phyloP scores from a whole-genome alignment of 2,329 filamentous ascomycete species.

The Fusarium avenaceum region DNA sequence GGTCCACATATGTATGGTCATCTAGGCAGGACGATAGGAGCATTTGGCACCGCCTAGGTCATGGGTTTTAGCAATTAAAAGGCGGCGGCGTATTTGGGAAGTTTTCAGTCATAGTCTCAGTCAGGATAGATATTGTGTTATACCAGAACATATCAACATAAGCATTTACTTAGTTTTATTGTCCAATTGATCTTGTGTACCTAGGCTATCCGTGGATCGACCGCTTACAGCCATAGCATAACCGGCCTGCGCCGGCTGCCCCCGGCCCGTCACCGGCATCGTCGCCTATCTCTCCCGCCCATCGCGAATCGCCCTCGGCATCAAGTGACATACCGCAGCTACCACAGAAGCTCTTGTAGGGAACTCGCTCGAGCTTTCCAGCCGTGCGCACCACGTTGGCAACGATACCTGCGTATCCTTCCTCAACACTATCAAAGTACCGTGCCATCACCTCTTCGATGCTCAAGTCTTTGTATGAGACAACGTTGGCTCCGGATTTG shows the following conservation, averaged over 20 bases:
- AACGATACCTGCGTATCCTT: slow-evolving; percentile 89
- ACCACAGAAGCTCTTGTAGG: slow-evolving; percentile 65
- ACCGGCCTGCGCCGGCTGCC: slow-evolving; percentile 35
- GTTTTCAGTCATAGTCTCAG: slow-evolving; percentile 29
- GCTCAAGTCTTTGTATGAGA: slow-evolving; percentile 81
- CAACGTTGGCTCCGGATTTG: slow-evolving; percentile 55
- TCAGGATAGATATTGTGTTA: slow-evolving; percentile 34
- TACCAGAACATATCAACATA: slow-evolving; percentile 24
- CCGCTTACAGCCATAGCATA: slow-evolving; percentile 83
- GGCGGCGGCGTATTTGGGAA: slow-evolving; percentile 46
- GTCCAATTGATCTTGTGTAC: not conserved
- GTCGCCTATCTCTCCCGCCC: slow-evolving; percentile 72
- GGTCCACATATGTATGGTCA: slow-evolving; percentile 27
- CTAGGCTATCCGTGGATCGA: slow-evolving; percentile 66
- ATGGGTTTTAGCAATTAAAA: slow-evolving; percentile 46
- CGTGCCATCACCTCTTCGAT: slow-evolving; percentile 92
- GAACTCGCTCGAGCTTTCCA: slow-evolving; percentile 76
- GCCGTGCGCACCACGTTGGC: slow-evolving; percentile 95
- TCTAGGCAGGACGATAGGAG: slow-evolving; percentile 34
- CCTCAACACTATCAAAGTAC: slow-evolving; percentile 86
- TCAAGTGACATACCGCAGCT: slow-evolving; percentile 79
- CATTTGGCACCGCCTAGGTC: slow-evolving; percentile 42
- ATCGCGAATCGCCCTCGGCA: slow-evolving; percentile 72
- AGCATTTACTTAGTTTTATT: slow-evolving; percentile 24
- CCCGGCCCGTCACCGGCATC: slow-evolving; percentile 46